These are phyloP conservation scores for Willaertia magna DNA, from an alignment of 208 protist species.

Conservation along the genomic window DNA sequence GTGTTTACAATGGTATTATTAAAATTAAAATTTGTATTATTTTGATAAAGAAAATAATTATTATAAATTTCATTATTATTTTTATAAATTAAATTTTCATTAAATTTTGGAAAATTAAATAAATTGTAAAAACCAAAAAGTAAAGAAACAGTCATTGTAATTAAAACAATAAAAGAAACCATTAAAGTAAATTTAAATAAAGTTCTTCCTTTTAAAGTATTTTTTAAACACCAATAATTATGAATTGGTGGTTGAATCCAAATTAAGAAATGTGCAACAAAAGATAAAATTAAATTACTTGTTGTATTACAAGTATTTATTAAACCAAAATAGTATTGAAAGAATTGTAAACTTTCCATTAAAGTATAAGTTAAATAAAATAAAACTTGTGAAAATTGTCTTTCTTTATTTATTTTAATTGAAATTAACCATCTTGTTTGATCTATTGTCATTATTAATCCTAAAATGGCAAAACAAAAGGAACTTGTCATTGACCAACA, in stretches of 20 bases:
- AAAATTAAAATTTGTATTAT: too few species aligned
- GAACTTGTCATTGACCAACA: not conserved
- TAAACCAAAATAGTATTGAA: not conserved
- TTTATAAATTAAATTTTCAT: not conserved
- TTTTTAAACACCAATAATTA: not conserved
- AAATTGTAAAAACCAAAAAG: not conserved
- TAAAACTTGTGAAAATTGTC: not conserved
- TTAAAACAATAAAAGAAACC: not conserved
- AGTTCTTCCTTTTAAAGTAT: not conserved
- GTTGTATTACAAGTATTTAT: not conserved
- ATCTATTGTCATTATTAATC: not conserved
- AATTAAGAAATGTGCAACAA: not conserved
- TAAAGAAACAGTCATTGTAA: not conserved
- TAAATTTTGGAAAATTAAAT: not conserved
- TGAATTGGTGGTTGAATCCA: not conserved
- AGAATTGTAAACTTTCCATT: not conserved
- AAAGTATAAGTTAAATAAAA: not conserved
- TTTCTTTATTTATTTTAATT: not conserved
- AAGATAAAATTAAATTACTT: not conserved
- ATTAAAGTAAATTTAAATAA: not conserved
- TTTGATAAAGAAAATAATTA: too few species aligned
- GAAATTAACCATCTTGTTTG: not conserved
- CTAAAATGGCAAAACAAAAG: not conserved
- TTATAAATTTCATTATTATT: too few species aligned
- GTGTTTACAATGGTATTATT: not conserved